Conservation (phyloP, 2,329 filamentous ascomycete species). For the Alternaria ventricosa region DNA sequence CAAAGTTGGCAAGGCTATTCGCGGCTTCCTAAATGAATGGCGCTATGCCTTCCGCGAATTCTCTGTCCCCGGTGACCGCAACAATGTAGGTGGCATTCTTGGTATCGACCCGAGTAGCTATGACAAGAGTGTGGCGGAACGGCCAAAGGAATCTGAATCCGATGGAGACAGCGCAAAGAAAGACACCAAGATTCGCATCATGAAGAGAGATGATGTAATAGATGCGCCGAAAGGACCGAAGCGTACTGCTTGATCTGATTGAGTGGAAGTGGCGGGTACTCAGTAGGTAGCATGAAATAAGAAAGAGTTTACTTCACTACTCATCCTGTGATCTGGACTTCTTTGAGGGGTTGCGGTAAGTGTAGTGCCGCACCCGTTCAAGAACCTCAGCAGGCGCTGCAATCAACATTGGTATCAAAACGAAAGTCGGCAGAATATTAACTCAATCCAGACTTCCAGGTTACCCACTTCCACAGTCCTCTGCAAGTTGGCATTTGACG, state of each 20-base stretch:
- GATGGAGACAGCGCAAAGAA: slow-evolving; percentile 36
- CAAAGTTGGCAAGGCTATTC: slow-evolving; percentile 94
- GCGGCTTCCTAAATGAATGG: slow-evolving; percentile 92
- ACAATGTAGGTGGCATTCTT: slow-evolving; percentile 73
- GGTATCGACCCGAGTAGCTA: slow-evolving; percentile 69
- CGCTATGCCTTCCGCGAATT: slow-evolving; percentile 96
- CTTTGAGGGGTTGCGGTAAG: not conserved
- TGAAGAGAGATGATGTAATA: slow-evolving; percentile 47
- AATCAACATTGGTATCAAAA: not conserved
- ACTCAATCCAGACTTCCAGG: not conserved
- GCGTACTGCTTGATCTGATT: slow-evolving; percentile 28
- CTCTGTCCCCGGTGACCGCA: slow-evolving; percentile 92
- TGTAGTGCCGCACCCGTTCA: not conserved
- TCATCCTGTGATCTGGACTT: not conserved
- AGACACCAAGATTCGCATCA: slow-evolving; percentile 46
- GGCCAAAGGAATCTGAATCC: slow-evolving; percentile 43
- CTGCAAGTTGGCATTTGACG: no score
- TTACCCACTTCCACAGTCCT: not conserved
- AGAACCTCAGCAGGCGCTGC: not conserved
- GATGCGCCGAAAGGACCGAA: slow-evolving; percentile 48
- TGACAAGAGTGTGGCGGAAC: slow-evolving; percentile 54
- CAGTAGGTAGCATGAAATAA: slow-evolving; percentile 40
- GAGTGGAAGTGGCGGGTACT: slow-evolving; percentile 3
- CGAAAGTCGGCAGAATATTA: not conserved
- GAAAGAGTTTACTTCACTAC: slow-evolving; percentile 26